These are phyloP conservation scores for Lachnellula subtilissima DNA, from an alignment of 2,329 filamentous ascomycete species.

Conservation along the genomic window DNA sequence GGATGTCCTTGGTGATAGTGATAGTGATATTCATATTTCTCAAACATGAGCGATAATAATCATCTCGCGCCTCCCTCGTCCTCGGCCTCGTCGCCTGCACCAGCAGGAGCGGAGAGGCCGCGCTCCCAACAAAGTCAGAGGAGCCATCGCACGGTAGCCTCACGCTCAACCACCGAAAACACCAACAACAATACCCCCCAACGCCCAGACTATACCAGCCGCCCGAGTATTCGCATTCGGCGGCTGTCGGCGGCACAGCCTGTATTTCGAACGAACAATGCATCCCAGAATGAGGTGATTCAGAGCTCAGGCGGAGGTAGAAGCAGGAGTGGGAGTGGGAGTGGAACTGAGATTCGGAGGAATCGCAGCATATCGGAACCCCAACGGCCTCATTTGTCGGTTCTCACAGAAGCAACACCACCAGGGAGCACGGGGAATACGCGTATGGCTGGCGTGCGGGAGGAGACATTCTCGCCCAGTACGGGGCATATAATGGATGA, in stretches of 20 bases:
- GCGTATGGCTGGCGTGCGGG: conserved; percentile 14
- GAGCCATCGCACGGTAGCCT: not conserved
- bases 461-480: conserved; percentile 12
- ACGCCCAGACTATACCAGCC: not conserved
- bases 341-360: conserved; percentile 2
- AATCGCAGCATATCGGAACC: conserved; percentile 20
- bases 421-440: not conserved
- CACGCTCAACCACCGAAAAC: not conserved
- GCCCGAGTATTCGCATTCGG: conserved; percentile 6
- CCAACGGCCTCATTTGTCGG: conserved; percentile 2
- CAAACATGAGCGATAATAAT: not conserved
- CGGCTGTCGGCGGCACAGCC: not conserved
- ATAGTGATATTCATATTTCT: too few species aligned
- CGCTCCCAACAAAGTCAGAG: not conserved
- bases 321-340: not conserved
- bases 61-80: not conserved
- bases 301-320: not conserved
- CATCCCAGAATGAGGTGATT: not conserved
- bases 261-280: not conserved
- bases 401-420: not conserved
- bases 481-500: conserved; percentile 1
- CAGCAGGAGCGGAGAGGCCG: not conserved
- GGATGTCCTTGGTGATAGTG: too few species aligned
- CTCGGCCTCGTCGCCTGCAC: not conserved
- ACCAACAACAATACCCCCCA: not conserved